Evolutionary conservation across 2,329 filamentous ascomycete genomes (phyloP).

Genomic region (Cadophora malorum): DNA sequence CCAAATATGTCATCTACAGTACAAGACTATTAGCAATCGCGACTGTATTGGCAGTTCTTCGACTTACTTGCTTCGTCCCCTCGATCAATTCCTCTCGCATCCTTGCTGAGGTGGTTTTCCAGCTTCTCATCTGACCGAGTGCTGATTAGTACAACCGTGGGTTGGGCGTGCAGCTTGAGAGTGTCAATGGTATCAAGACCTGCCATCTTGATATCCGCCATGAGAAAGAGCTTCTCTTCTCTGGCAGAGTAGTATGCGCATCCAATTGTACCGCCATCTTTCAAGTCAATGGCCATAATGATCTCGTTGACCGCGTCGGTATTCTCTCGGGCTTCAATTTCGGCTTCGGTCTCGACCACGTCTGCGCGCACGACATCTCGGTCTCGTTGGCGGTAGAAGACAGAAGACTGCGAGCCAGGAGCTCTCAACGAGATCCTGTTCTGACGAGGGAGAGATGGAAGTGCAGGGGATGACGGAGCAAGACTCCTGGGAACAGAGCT

Average conservation of each 20-base stretch:
- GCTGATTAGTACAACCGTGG: conserved; percentile 60
- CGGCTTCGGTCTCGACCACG: conserved; percentile 42
- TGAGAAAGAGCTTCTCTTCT: conserved; percentile 74
- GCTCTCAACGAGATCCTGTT: conserved; percentile 35
- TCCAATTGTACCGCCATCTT: conserved; percentile 73
- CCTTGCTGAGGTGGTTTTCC: conserved; percentile 43
- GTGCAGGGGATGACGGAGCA: conserved; percentile 31
- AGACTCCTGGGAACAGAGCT: conserved; percentile 33
- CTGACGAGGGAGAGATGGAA: conserved; percentile 29
- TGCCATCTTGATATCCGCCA: conserved; percentile 76
- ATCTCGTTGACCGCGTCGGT: conserved; percentile 67
- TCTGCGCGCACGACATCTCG: conserved; percentile 26
- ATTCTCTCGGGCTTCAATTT: conserved; percentile 46
- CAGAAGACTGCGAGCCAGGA: conserved; percentile 24
- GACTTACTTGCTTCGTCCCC: conserved; percentile 39
- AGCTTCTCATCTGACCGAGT: conserved; percentile 44
- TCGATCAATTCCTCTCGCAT: conserved; percentile 41
- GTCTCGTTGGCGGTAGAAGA: conserved; percentile 21
- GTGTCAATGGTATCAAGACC: conserved; percentile 73
- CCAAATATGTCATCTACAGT: conserved; percentile 48
- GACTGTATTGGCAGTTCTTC: neutral
- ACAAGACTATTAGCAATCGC: conserved; percentile 9
- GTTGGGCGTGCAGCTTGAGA: conserved; percentile 59
- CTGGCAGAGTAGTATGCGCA: conserved; percentile 82
- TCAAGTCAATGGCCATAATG: conserved; percentile 81